Percentiles rank a stretch among this genome's conserved stretches.
phyloP scores from a whole-genome alignment of 2,329 filamentous ascomycete genomes.

The Fulvia fulva region DNA sequence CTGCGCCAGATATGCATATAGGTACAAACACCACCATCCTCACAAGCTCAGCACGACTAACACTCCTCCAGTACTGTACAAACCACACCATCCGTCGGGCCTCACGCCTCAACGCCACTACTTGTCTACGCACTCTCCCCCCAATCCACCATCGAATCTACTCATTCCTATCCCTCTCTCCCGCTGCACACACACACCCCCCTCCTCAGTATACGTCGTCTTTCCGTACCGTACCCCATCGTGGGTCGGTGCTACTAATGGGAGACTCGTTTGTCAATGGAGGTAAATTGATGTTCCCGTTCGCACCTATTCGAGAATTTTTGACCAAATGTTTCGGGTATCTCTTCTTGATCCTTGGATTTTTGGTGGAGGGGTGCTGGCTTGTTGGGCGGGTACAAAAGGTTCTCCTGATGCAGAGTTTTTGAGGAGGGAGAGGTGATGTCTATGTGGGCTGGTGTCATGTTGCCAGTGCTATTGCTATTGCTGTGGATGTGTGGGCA shows the following conservation, averaged over 20 bases:
- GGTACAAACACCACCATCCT: background rate
- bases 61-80: background rate
- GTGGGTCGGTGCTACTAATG: constrained; percentile 17
- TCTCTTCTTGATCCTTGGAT: background rate
- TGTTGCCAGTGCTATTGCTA: background rate
- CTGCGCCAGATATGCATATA: background rate
- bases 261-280: constrained; percentile 34
- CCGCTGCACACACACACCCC: background rate
- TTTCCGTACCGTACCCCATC: constrained; percentile 9
- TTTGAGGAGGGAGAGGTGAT: too few relatives aligned
- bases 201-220: constrained; percentile 35
- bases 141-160: background rate
- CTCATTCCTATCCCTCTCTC: background rate
- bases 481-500: too few relatives aligned
- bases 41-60: background rate
- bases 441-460: background rate
- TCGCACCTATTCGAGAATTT: constrained; percentile 7
- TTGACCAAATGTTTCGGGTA: constrained; percentile 26
- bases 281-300: constrained; percentile 24
- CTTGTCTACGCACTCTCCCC: background rate
- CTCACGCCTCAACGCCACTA: background rate
- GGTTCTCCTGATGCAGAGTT: too few relatives aligned
- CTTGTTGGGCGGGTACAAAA: constrained; percentile 16
- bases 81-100: background rate
- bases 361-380: constrained; percentile 11